Conservation (phyloP, 2,329 filamentous ascomycete species). For the Epichloe gansuensis region DNA sequence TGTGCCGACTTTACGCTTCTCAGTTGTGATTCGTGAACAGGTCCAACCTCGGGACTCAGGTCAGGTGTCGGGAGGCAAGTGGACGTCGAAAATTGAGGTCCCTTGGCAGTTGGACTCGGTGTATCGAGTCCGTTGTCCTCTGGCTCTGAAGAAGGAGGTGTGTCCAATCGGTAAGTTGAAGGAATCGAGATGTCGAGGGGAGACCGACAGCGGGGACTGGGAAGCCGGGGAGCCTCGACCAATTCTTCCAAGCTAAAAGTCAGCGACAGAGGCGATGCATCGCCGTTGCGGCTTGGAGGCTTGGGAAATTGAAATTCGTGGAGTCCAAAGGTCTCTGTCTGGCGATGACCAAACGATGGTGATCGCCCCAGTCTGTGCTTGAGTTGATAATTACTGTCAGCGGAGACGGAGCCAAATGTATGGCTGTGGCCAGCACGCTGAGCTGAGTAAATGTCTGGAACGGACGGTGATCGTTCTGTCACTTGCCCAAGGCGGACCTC, state of each 20-base stretch:
- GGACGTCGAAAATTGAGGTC: constrained; percentile 7
- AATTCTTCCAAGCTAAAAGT: constrained; percentile 10
- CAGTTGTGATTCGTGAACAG: constrained; percentile 14
- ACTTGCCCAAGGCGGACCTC: constrained; percentile 24
- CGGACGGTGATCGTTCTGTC: constrained; percentile 17
- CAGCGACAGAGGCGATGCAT: constrained; percentile 13
- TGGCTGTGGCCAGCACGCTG: constrained; percentile 5
- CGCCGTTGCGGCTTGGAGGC: constrained; percentile 17
- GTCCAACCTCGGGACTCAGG: constrained; percentile 18
- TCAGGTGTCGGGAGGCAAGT: constrained; percentile 18
- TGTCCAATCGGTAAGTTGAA: constrained; percentile 15
- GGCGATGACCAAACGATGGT: constrained; percentile 14
- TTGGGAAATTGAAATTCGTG: constrained; percentile 26
- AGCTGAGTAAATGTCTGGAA: constrained; percentile 10
- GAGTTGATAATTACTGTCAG: constrained; percentile 4
- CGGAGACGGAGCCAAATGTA: constrained; percentile 6
- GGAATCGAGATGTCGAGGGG: constrained; percentile 12
- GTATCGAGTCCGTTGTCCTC: constrained; percentile 11
- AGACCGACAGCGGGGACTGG: constrained; percentile 15
- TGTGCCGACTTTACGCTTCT: constrained; percentile 17
- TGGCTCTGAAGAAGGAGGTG: constrained; percentile 19
- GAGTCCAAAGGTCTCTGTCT: constrained; percentile 16
- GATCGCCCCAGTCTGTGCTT: constrained; percentile 8
- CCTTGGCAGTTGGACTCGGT: constrained; percentile 7
- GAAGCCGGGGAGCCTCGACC: constrained; percentile 13